Conservation (phyloP, 139 green algal species). For the Mesotaenium endlicherianum region DNA sequence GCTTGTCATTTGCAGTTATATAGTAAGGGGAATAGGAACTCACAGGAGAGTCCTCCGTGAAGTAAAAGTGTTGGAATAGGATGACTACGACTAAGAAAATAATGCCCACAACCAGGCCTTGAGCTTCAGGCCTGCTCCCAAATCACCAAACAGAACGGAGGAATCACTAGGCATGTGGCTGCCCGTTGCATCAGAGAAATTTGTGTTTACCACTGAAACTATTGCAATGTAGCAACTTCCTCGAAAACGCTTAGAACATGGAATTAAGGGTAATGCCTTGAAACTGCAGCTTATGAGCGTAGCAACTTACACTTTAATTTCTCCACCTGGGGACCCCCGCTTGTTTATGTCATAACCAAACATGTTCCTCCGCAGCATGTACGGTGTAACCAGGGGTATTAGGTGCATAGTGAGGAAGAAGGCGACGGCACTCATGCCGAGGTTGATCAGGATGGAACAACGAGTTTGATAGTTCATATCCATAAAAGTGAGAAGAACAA, state of each 20-base stretch:
- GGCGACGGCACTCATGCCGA: constrained; percentile 31
- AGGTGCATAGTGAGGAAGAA: constrained; percentile 34
- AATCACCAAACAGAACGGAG: background rate
- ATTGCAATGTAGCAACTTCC: too few relatives aligned
- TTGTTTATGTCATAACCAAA: constrained; percentile 59
- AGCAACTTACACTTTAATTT: constrained; percentile 42
- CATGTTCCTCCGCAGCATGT: constrained; percentile 45
- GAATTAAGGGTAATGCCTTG: too few relatives aligned
- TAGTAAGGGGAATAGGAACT: background rate
- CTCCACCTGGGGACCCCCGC: constrained; percentile 39
- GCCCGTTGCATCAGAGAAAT: too few relatives aligned
- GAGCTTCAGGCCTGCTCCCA: constrained; percentile 71
- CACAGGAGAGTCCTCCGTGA: constrained; percentile 26
- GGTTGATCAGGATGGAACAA: constrained; percentile 34
- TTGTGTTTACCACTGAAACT: too few relatives aligned
- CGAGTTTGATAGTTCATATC: background rate
- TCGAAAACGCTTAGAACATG: too few relatives aligned
- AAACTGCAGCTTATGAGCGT: background rate
- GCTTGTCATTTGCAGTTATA: too few relatives aligned
- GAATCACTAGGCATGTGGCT: too few relatives aligned
- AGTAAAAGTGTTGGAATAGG: constrained; percentile 87
- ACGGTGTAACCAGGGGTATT: constrained; percentile 41
- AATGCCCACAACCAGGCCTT: constrained; percentile 81
- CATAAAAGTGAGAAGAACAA: too few relatives aligned
- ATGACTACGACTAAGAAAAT: constrained; percentile 88